Base-by-base conservation (phyloP, 768 basidiomycete genomes). In the Daedaleopsis nitida region DNA sequence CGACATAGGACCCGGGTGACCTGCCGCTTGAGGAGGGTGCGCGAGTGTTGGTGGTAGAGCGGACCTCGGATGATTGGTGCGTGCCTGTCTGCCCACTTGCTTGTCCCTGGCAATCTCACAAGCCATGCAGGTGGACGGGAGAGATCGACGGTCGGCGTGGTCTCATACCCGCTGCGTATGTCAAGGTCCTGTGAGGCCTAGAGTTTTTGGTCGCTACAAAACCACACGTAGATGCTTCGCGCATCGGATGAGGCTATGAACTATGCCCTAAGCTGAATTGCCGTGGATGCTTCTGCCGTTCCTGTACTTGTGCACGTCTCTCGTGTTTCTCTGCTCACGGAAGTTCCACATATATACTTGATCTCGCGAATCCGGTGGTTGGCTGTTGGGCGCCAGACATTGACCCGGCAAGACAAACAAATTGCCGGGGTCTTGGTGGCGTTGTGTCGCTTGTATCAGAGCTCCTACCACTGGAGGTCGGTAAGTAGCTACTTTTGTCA, bases 11-110 rank as follows among this genome's bases (percentile, higher is more conserved):
- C 62, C 71, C 86, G 17, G 86, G 81, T 7, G 91, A 93, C 77
- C 75, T 93, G 37, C 70, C 75, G 39, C 76, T 93, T 58, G 76
- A 78, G 45, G 83, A 80, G 52, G 81, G 83, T 12, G 77, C 85
- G 67, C 78, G 80, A 47, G 79, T 93, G n/a, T 72, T 85, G 59
- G 80, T 92, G 42, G 80, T 83, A 6, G 87, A 87, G 65, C 80
- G 77, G 65, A 84, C 86, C 6, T 90, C 89, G 11, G 86, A 86
- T 23, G 91, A 92, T 66, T 93, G 91, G 91, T 92, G 61, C 19
- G 86, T 32, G 27, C 67, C 45, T 47, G 32, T 7, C 53, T 24
- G 16, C 8, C 27, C 27, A 23, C 2, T 23, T 24, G 16, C 1
- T 24, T 23, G 35, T 51, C 27, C 24, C 24, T n/a, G 24, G 19